Evolutionary conservation across 768 basidiomycete species (phyloP).

Genomic region (Boletales sp.): DNA sequence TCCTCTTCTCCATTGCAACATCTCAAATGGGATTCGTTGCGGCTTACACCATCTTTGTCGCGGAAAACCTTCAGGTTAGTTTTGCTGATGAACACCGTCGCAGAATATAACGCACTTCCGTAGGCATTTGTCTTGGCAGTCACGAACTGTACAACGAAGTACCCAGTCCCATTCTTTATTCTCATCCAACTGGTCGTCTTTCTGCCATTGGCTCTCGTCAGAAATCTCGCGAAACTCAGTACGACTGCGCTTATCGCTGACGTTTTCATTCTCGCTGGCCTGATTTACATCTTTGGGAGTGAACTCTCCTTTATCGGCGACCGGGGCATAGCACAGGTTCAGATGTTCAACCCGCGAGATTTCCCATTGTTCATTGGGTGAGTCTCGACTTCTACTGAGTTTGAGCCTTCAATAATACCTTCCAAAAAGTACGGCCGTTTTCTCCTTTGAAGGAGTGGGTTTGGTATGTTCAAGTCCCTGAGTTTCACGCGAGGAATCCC

Average conservation of each 20-base stretch:
- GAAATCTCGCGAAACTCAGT: constrained; percentile 93
- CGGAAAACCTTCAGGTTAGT: constrained; percentile 72
- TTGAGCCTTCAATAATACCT: not conserved
- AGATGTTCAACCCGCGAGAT: constrained; percentile 83
- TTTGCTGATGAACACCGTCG: not conserved
- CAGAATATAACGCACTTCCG: constrained; percentile 9
- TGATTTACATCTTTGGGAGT: constrained; percentile 84
- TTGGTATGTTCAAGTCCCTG: constrained; percentile 47
- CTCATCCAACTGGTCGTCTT: constrained; percentile 80
- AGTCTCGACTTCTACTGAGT: constrained; percentile 21
- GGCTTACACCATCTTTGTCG: constrained; percentile 95
- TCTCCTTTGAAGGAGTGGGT: constrained; percentile 97
- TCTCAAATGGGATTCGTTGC: constrained; percentile 88
- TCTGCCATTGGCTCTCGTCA: constrained; percentile 82
- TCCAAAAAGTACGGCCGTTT: constrained; percentile 80
- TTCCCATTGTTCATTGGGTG: constrained; percentile 93
- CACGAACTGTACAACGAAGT: constrained; percentile 63
- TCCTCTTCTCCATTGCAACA: constrained; percentile 80
- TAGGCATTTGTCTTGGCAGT: constrained; percentile 82
- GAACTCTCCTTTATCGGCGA: constrained; percentile 68
- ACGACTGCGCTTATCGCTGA: constrained; percentile 91
- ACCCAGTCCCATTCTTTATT: constrained; percentile 80
- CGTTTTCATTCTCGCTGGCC: constrained; percentile 87
- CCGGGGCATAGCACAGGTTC: constrained; percentile 73
- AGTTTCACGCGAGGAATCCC: not conserved